Conservation (phyloP, 768 basidiomycete species). For the Leucosporidium scottii region DNA sequence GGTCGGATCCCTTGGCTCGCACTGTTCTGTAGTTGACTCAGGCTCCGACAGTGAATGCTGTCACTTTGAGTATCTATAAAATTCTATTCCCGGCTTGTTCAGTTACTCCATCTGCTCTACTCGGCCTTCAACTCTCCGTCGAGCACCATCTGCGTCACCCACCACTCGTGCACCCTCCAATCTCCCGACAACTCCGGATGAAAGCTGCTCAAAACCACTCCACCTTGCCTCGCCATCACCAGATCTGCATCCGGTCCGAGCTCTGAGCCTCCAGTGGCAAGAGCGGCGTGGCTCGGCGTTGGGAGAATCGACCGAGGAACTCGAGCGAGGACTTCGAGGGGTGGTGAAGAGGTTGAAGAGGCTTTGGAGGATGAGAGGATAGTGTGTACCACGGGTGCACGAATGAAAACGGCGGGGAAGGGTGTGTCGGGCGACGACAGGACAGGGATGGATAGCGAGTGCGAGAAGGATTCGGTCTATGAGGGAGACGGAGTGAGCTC, state of each 20-base stretch:
- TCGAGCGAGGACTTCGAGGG: conserved; percentile 64
- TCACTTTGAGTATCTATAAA: no score
- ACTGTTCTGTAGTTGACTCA: no score
- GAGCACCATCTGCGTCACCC: conserved; percentile 52
- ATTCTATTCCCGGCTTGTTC: no score
- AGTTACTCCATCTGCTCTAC: no score
- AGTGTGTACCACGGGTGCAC: conserved; percentile 58
- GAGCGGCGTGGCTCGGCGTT: conserved; percentile 11
- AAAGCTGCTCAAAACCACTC: conserved; percentile 78
- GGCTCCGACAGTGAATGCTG: no score
- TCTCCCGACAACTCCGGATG: conserved; percentile 86
- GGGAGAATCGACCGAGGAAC: conserved; percentile 54
- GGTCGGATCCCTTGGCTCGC: no score
- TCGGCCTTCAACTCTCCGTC: no score
- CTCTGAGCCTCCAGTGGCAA: neutral
- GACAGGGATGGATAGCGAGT: conserved; percentile 58
- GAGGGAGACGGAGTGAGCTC: neutral
- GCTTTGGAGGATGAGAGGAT: conserved; percentile 25
- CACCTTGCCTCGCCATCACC: conserved; percentile 79
- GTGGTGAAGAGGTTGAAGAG: conserved; percentile 38
- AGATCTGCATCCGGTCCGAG: conserved; percentile 49
- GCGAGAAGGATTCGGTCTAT: conserved; percentile 87
- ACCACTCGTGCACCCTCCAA: conserved; percentile 83
- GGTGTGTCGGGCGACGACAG: conserved; percentile 56
- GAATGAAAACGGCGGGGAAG: conserved; percentile 84